Conservation (phyloP, 2,329 filamentous ascomycete species). For the Calonectria hongkongensis region DNA sequence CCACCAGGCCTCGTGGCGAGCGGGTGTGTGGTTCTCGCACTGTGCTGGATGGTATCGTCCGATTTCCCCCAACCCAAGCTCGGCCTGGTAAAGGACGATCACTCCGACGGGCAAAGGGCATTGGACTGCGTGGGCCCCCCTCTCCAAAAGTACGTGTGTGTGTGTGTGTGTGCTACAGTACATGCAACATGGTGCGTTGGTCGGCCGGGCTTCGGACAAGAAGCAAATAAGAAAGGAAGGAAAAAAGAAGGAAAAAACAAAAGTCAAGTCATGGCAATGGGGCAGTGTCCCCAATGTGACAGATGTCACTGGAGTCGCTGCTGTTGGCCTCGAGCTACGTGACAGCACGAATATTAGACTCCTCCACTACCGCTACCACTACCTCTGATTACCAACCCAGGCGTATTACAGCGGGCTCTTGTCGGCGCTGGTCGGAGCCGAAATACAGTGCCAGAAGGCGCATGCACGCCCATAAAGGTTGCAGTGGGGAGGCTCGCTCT, state of each 20-base stretch:
- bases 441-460: constrained; percentile 37
- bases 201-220: constrained; percentile 21
- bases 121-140: constrained; percentile 25
- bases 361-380: constrained; percentile 22
- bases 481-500: constrained; percentile 21
- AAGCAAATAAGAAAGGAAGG: constrained; percentile 8
- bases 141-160: background rate
- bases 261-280: constrained; percentile 14
- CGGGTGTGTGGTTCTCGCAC: constrained; percentile 36
- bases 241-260: background rate
- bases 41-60: constrained; percentile 54
- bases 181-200: constrained; percentile 25
- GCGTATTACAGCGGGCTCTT: constrained; percentile 17
- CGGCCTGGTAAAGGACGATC: constrained; percentile 33
- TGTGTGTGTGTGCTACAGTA: constrained; percentile 11
- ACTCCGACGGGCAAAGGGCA: constrained; percentile 19
- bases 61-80: constrained; percentile 48
- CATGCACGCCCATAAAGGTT: constrained; percentile 19
- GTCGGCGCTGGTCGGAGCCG: constrained; percentile 35
- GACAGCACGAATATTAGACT: background rate
- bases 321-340: constrained; percentile 14
- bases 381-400: constrained; percentile 23
- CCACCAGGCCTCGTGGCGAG: constrained; percentile 28
- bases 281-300: background rate
- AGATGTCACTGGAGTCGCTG: background rate